Percentiles rank a stretch among this genome's conserved stretches.
phyloP scores from a whole-genome alignment of 2,329 filamentous ascomycete genomes.

The Paecilomyces sp. region DNA sequence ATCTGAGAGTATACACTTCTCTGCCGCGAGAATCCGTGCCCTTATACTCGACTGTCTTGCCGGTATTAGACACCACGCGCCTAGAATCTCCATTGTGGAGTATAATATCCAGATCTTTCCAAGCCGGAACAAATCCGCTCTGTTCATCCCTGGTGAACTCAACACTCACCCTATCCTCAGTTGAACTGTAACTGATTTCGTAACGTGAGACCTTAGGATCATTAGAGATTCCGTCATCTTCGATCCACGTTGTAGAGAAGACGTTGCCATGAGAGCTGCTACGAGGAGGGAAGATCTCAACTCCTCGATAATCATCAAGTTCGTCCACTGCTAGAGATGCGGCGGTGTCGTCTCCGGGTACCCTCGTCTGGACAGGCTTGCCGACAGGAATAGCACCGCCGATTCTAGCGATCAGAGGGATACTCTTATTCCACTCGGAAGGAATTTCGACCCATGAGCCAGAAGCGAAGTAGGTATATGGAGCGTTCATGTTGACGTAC shows the following conservation, averaged over 20 bases:
- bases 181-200: constrained; percentile 38
- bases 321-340: constrained; percentile 31
- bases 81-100: constrained; percentile 45
- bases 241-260: constrained; percentile 44
- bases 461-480: constrained; percentile 50
- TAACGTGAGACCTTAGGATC: constrained; percentile 35
- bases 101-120: constrained; percentile 45
- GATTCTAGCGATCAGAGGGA: constrained; percentile 49
- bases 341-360: constrained; percentile 43
- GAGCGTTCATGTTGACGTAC: constrained; percentile 56
- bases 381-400: constrained; percentile 50
- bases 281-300: constrained; percentile 51
- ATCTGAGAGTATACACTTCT: constrained; percentile 21
- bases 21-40: constrained; percentile 19
- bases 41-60: constrained; percentile 21
- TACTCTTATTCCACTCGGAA: constrained; percentile 47
- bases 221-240: constrained; percentile 51
- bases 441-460: constrained; percentile 48
- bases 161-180: constrained; percentile 38
- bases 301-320: constrained; percentile 48
- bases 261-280: constrained; percentile 31
- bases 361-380: constrained; percentile 43
- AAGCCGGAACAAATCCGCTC: constrained; percentile 41
- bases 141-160: constrained; percentile 32
- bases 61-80: constrained; percentile 26